These are phyloP conservation scores for Entomortierella beljakovae DNA, from an alignment of 192 early-diverging fungal species.

Conservation along the genomic window DNA sequence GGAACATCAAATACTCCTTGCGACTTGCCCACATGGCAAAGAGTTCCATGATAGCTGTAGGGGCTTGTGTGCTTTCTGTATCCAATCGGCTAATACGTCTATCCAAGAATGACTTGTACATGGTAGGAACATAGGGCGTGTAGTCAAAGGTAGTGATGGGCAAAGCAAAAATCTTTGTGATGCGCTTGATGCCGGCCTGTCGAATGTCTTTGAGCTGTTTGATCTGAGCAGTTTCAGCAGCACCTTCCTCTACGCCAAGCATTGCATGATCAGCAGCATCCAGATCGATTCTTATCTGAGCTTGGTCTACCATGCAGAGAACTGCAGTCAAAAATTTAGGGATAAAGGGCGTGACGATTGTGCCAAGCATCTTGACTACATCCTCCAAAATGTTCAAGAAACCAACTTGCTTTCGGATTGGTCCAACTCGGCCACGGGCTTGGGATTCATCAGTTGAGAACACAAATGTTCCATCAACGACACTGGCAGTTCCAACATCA, in stretches of 20 bases:
- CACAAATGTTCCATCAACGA: conserved; percentile 53
- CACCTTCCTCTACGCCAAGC: conserved; percentile 28
- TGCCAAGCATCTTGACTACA: conserved; percentile 84
- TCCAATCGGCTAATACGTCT: conserved; percentile 76
- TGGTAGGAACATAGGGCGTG: conserved; percentile 75
- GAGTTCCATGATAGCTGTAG: conserved; percentile 82
- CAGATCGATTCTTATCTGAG: conserved; percentile 66
- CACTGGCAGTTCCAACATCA: conserved; percentile 56
- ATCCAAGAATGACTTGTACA: conserved; percentile 79
- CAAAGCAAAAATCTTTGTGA: conserved; percentile 84
- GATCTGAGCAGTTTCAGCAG: conserved; percentile 51
- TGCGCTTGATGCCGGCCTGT: conserved; percentile 76
- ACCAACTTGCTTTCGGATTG: conserved; percentile 79
- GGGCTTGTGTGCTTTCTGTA: conserved; percentile 89
- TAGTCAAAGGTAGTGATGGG: conserved; percentile 78
- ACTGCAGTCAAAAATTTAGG: conserved; percentile 79
- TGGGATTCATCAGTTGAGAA: conserved; percentile 51
- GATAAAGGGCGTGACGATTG: conserved; percentile 77
- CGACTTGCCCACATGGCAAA: conserved; percentile 82
- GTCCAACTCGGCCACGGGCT: conserved; percentile 29
- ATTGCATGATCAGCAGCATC: conserved; percentile 30
- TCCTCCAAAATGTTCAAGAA: conserved; percentile 85
- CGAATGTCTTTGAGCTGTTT: conserved; percentile 75
- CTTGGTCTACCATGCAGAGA: conserved; percentile 76
- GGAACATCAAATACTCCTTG: conserved; percentile 71